Evolutionary conservation across 768 basidiomycete species (phyloP).

Genomic region (Tylopilus subfusipes): DNA sequence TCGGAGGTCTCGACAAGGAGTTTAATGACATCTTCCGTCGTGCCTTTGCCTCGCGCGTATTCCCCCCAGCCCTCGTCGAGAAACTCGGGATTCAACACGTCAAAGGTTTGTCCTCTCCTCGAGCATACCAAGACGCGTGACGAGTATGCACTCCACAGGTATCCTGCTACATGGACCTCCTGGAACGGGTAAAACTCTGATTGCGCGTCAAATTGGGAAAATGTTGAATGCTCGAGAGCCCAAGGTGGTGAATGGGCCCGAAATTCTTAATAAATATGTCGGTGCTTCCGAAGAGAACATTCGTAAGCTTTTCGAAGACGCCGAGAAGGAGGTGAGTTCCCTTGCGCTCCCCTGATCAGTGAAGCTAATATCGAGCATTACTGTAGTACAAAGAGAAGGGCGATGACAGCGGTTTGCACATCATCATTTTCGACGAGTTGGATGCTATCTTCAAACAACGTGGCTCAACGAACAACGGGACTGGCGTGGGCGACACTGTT

Average conservation of each 20-base stretch:
- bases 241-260: slow-evolving; percentile 97
- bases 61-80: slow-evolving; percentile 93
- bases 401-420: slow-evolving; percentile 95
- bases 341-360: not conserved
- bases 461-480: slow-evolving; percentile 86
- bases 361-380: slow-evolving; percentile 1
- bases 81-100: slow-evolving; percentile 98
- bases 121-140: not conserved
- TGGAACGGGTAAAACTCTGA: slow-evolving; percentile 96
- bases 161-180: slow-evolving; percentile 95
- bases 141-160: slow-evolving; percentile 43
- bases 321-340: slow-evolving; percentile 81
- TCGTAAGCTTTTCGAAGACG: slow-evolving; percentile 95
- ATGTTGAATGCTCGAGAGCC: slow-evolving; percentile 98
- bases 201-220: slow-evolving; percentile 98
- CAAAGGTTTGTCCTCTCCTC: slow-evolving; percentile 60
- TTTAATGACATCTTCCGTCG: slow-evolving; percentile 97
- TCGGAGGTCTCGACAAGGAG: slow-evolving; percentile 93
- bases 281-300: slow-evolving; percentile 98
- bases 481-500: slow-evolving; percentile 97
- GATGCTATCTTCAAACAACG: slow-evolving; percentile 99
- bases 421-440: slow-evolving; percentile 99
- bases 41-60: slow-evolving; percentile 97
- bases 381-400: slow-evolving; percentile 91
- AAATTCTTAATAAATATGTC: slow-evolving; percentile 95